Conservation (phyloP, 257 asterid species). For the Cinchona pubescens region DNA sequence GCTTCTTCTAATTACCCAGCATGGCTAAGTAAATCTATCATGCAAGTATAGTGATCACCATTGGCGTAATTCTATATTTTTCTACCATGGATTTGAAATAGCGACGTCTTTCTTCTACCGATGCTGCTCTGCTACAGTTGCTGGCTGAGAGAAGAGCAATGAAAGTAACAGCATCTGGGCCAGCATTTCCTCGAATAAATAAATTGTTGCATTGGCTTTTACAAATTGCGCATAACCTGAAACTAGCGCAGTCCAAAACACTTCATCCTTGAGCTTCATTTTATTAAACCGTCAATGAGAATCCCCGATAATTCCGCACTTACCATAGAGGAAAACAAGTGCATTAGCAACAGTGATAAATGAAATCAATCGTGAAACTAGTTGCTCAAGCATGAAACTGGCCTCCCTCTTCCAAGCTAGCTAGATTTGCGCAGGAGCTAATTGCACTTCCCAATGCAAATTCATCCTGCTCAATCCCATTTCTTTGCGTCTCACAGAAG, state of each 20-base stretch:
- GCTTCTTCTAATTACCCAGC: slow-evolving; percentile 77
- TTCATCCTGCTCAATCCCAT: slow-evolving; percentile 61
- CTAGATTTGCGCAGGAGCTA: slow-evolving; percentile 88
- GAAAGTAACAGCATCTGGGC: slow-evolving; percentile 69
- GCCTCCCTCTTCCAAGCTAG: slow-evolving; percentile 90
- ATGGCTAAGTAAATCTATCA: slow-evolving; percentile 76
- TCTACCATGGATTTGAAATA: slow-evolving; percentile 67
- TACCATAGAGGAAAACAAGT: slow-evolving; percentile 70
- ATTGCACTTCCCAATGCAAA: slow-evolving; percentile 83
- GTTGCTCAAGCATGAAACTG: slow-evolving; percentile 77
- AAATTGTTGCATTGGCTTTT: slow-evolving; percentile 64
- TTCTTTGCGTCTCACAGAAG: slow-evolving; percentile 65
- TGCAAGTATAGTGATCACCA: slow-evolving; percentile 50
- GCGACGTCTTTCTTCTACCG: slow-evolving; percentile 59
- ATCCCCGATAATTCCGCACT: slow-evolving; percentile 77
- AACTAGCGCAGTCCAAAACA: slow-evolving; percentile 86
- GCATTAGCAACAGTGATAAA: slow-evolving; percentile 81
- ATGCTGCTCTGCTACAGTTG: slow-evolving; percentile 84
- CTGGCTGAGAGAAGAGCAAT: slow-evolving; percentile 83
- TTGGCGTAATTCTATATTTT: slow-evolving; percentile 51
- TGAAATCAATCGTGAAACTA: slow-evolving; percentile 62
- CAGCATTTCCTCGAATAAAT: slow-evolving; percentile 73
- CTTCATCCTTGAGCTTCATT: slow-evolving; percentile 59
- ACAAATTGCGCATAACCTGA: slow-evolving; percentile 89
- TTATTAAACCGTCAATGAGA: slow-evolving; percentile 60